Evolutionary conservation across 768 basidiomycete genomes (phyloP).

Genomic region (Suillus variegatus): DNA sequence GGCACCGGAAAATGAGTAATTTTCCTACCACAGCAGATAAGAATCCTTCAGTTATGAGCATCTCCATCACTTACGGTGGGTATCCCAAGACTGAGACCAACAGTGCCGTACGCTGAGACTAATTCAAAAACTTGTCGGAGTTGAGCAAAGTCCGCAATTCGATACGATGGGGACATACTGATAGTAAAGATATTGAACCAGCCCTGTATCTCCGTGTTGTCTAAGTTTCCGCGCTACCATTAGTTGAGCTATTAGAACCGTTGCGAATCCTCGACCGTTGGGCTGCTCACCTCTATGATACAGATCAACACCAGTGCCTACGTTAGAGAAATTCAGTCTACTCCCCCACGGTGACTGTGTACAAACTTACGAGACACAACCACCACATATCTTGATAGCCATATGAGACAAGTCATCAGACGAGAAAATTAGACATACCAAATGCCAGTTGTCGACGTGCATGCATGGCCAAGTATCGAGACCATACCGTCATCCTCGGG

Average conservation of each 20-base stretch:
- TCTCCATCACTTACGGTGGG: slow-evolving; percentile 54
- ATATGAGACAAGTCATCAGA: background rate
- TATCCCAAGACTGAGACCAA: slow-evolving; percentile 89
- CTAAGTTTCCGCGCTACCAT: slow-evolving; percentile 57
- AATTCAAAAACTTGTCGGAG: slow-evolving; percentile 73
- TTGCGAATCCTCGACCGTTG: background rate
- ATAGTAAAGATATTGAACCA: slow-evolving; percentile 90
- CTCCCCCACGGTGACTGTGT: background rate
- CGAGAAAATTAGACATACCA: slow-evolving; percentile 45
- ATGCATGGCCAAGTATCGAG: slow-evolving; percentile 78
- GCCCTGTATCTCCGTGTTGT: slow-evolving; percentile 46
- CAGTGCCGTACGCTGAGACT: slow-evolving; percentile 85
- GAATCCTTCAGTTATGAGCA: background rate
- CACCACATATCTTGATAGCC: slow-evolving; percentile 89
- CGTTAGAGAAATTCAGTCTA: slow-evolving; percentile 6
- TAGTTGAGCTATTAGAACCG: slow-evolving; percentile 7
- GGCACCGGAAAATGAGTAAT: slow-evolving; percentile 80
- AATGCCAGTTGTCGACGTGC: slow-evolving; percentile 89
- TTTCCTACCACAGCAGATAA: slow-evolving; percentile 49
- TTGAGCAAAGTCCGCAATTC: background rate
- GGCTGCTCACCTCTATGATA: slow-evolving; percentile 77
- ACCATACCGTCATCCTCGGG: slow-evolving; percentile 65
- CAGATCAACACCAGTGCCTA: slow-evolving; percentile 86
- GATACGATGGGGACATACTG: slow-evolving; percentile 43
- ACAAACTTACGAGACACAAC: slow-evolving; percentile 47